phyloP scores from a whole-genome alignment of 2,329 filamentous ascomycete genomes.

The Lojkania enalia region DNA sequence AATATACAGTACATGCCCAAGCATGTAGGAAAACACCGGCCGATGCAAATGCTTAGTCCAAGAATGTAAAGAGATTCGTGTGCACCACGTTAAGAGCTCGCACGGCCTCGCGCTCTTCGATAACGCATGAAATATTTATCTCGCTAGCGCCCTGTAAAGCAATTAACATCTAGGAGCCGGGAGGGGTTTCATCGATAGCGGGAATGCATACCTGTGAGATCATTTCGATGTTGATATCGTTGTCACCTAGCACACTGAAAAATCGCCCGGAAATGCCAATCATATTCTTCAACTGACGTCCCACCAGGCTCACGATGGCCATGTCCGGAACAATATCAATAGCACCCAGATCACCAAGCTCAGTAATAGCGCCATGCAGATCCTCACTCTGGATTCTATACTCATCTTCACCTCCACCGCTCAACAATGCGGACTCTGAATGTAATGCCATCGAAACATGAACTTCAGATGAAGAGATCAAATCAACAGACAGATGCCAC shows the following conservation, averaged over 20 bases:
- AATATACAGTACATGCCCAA: not conserved
- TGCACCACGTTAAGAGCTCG: constrained; percentile 95
- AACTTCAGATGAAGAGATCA: constrained; percentile 95
- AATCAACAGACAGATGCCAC: constrained; percentile 85
- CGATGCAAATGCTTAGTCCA: constrained; percentile 62
- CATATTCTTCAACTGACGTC: constrained; percentile 98
- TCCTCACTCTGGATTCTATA: constrained; percentile 53
- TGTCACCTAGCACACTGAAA: constrained; percentile 91
- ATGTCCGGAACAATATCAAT: constrained; percentile 90
- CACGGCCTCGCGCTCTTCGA: constrained; percentile 86
- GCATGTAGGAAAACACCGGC: constrained; percentile 20
- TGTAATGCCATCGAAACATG: constrained; percentile 98
- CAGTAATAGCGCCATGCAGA: constrained; percentile 60
- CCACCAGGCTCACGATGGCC: constrained; percentile 94
- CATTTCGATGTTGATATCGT: constrained; percentile 98
- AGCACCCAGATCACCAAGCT: constrained; percentile 79
- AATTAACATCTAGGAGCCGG: no score
- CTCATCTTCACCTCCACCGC: constrained; percentile 51
- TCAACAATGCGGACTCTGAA: constrained; percentile 65
- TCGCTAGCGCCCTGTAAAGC: constrained; percentile 96
- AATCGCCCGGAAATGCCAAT: constrained; percentile 86
- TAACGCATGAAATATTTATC: constrained; percentile 98
- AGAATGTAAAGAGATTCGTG: constrained; percentile 93
- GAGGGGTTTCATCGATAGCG: no score
- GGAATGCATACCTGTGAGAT: constrained; percentile 99